Base-by-base conservation (phyloP, 1,139 yeast species). In the Pichia sp. region DNA sequence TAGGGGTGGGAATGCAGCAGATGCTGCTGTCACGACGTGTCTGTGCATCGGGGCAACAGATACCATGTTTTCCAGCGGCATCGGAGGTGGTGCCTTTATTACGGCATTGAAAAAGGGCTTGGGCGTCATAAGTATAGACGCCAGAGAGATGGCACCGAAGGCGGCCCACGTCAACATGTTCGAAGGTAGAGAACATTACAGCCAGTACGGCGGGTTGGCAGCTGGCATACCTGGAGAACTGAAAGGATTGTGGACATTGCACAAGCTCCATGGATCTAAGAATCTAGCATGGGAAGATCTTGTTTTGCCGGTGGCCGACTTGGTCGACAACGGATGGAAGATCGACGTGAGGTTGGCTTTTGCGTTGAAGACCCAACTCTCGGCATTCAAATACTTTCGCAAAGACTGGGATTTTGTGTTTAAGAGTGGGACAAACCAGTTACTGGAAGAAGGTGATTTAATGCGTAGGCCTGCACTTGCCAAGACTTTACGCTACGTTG, bases 11-110 rank as follows among this genome's bases (percentile, higher is more conserved):
- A 87, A 86, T 51, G 97, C 97, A 0, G 97, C 96, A 0, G 98
- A 93, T 67, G 96, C 97, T 0, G 90, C 96, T 0, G 85, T 93
- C 1, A 87, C 96, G 0, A 88, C 89, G 19, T 90, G 96, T 0
- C 74, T 93, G 31, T 93, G 99, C 67, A 82, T 93, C 42, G 98
- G 98, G 1, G 77, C 89, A 55, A 72, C 89, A 45, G 88, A 89
- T 66, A 84, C 90, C 58, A 67, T 67, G 66, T 90, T 84, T 66
- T 85, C 92, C 49, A 83, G 95, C 4, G 98, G 99, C 0, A 82
- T 92, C 50, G 99, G 99, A 1, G 99, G 98, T 4, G 97, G 97
- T 8, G 88, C 87, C 0, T 89, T 79, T 64, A 85, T 88, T 49
- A 77, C 87, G 1, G 31, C 40, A 15, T 81, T 87, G 48, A 75